Evolutionary conservation across 176 grass and related monocot species (phyloP).

Genomic region (Luzula sylvatica): DNA sequence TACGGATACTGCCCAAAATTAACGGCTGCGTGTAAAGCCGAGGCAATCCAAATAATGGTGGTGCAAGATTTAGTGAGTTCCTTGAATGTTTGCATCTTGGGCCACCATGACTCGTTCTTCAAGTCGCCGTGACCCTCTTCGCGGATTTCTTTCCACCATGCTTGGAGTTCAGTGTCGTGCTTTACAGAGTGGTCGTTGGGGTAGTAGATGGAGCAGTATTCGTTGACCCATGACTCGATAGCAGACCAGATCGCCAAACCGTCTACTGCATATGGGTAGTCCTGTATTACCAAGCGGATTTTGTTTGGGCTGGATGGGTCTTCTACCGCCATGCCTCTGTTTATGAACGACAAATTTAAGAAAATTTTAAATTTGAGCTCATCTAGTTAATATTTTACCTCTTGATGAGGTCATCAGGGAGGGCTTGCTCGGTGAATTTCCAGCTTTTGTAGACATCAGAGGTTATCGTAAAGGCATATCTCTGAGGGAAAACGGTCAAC

Average conservation of each 20-base stretch:
- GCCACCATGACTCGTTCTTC: conserved; percentile 60
- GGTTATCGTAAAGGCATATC: too few relatives aligned
- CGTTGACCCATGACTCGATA: conserved; percentile 52
- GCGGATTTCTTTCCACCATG: conserved; percentile 82
- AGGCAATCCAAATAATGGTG: conserved; percentile 70
- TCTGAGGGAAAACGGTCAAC: too few relatives aligned
- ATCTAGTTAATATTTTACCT: conserved; percentile 32
- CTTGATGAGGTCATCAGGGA: conserved; percentile 72
- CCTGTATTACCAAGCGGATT: conserved; percentile 55
- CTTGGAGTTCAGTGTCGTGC: conserved; percentile 48
- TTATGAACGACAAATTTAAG: not conserved
- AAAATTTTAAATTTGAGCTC: too few relatives aligned
- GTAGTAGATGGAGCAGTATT: conserved; percentile 61
- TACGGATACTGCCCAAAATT: conserved; percentile 84
- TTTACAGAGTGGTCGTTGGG: conserved; percentile 22
- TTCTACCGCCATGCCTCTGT: conserved; percentile 36
- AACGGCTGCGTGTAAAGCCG: conserved; percentile 64
- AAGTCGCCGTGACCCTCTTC: conserved; percentile 67
- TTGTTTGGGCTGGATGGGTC: conserved; percentile 35
- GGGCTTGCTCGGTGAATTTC: conserved; percentile 59
- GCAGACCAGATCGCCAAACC: conserved; percentile 60
- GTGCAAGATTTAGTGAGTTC: conserved; percentile 54
- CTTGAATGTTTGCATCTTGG: conserved; percentile 40
- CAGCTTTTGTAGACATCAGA: too few relatives aligned
- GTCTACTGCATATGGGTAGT: conserved; percentile 66